Conservation (phyloP, 202 grass and related monocot species). For the Zoysia matrella region DNA sequence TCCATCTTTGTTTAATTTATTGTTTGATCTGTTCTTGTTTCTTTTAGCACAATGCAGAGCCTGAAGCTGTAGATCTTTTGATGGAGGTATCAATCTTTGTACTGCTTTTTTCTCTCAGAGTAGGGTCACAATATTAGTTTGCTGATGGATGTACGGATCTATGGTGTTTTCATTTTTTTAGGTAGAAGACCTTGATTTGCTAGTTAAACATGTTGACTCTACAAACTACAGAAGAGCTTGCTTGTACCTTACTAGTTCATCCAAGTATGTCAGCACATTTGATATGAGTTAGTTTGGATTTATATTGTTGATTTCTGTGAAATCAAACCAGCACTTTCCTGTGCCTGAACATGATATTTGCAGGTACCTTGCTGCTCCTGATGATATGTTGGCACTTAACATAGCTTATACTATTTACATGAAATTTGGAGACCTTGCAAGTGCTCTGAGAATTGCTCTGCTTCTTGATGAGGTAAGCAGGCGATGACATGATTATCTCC, state of each 20-base stretch:
- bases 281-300: background rate
- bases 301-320: conserved; percentile 17
- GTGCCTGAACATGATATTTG: conserved; percentile 17
- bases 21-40: conserved; percentile 15
- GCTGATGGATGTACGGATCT: background rate
- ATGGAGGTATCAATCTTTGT: conserved; percentile 55
- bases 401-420: too few species aligned
- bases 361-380: conserved; percentile 60
- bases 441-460: too few species aligned
- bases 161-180: conserved; percentile 28
- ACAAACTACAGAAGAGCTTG: conserved; percentile 78
- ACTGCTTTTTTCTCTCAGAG: background rate
- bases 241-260: conserved; percentile 74
- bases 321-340: conserved; percentile 34
- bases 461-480: conserved; percentile 21
- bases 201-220: conserved; percentile 44
- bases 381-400: too few species aligned
- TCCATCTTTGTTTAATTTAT: background rate
- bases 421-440: too few species aligned
- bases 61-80: too few species aligned
- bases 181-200: conserved; percentile 52
- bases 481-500: conserved; percentile 3
- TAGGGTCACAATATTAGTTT: background rate
- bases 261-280: conserved; percentile 49
- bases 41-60: too few species aligned